Base-by-base conservation (phyloP, 768 basidiomycete species). In the Mycena polygramma region DNA sequence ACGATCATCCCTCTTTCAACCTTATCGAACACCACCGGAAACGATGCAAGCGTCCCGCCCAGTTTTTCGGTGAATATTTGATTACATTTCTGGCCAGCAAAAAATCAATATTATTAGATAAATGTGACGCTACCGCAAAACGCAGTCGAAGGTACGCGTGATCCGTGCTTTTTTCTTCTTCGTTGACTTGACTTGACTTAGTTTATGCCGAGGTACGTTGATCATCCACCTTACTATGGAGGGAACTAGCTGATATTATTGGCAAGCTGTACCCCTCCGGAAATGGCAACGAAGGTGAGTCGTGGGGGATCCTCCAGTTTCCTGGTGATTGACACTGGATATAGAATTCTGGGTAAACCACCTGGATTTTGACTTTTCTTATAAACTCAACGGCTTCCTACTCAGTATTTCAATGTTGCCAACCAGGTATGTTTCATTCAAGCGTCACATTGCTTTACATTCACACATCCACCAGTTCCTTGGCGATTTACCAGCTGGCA, bases 11-110 rank as follows among this genome's bases (percentile, higher is more conserved):
- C 93, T 0, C 83, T 95, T 15, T 90, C 91, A 1, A 92, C 91
- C 6, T 78, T 91, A 66, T 82, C 83, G 11, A 90, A 91, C 66
- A 81, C 85, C 63, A 90, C 89, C 13, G 91, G 90, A n/a, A 87
- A 90, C 68, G 87, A 90, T n/a, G 91, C 90, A 7, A 91, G 91
- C 43, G 91, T 94, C 3, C 93, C 93, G 35, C 92, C 93, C 7
- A 84, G 82, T 4, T 92, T 93, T 73, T 91, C 91, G 14, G 92
- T 93, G 75, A 55, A 11, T 68, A 43, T 46, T 24, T 20, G 11
- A 2, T 10, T 24, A 4, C 43, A n/a, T n/a, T 41, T 17, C 11
- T 36, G 19, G 37, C 53, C 49, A 26, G 35, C 15, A 43, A 51
- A 48, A 51, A 48, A 17, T 19, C 30, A 24, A 36, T 53, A 41